phyloP scores from a whole-genome alignment of 176 grass and related monocot genomes.

The Saccharum officinarum region DNA sequence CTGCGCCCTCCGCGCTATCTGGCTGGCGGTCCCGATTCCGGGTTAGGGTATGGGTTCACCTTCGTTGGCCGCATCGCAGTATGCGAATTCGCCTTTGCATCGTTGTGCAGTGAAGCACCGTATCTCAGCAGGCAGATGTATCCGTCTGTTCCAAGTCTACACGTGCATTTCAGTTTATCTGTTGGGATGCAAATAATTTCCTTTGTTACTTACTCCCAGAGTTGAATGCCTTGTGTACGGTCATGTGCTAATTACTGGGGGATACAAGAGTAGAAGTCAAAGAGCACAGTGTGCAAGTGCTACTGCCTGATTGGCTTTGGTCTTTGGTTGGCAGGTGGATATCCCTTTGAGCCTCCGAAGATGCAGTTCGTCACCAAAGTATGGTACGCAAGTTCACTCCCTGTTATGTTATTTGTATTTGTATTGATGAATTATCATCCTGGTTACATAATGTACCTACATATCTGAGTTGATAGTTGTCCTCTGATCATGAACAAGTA shows the following conservation, averaged over 20 bases:
- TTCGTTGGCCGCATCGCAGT: neutral
- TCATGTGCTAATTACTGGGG: neutral
- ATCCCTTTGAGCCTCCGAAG: constrained; percentile 98
- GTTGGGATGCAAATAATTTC: neutral
- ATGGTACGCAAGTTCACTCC: constrained; percentile 64
- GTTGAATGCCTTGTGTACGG: neutral
- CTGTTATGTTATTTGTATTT: neutral
- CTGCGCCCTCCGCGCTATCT: neutral
- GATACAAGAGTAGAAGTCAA: neutral
- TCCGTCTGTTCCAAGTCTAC: neutral
- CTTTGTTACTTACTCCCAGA: neutral
- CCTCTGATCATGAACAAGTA: neutral
- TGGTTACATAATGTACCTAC: neutral
- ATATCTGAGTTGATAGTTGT: neutral
- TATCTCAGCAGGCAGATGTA: neutral
- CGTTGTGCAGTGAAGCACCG: neutral
- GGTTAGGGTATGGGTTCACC: neutral
- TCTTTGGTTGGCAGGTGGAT: constrained; percentile 73
- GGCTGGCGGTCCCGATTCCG: neutral
- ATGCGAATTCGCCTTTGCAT: neutral
- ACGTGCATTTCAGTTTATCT: neutral
- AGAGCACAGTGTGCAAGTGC: neutral
- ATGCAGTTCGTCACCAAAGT: constrained; percentile 99
- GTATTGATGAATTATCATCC: neutral
- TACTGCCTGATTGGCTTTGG: neutral